phyloP scores from a whole-genome alignment of 192 early-diverging fungal species.

The Chytriomyces sp. region DNA sequence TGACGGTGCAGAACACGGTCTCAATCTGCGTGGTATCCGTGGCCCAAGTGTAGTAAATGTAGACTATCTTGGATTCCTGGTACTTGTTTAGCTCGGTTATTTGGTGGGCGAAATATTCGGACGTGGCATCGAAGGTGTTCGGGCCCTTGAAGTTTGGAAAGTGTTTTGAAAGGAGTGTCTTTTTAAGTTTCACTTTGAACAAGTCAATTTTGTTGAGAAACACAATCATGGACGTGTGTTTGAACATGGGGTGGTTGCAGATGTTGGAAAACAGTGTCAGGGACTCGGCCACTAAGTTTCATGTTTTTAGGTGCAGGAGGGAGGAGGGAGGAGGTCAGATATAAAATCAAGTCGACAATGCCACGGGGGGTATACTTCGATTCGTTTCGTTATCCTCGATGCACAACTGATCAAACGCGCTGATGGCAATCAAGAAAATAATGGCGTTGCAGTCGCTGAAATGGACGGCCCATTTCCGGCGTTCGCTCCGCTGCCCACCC shows the following conservation, averaged over 20 bases:
- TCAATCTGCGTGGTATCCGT: slow-evolving; percentile 62
- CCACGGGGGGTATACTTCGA: slow-evolving; percentile 36
- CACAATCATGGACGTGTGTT: slow-evolving; percentile 60
- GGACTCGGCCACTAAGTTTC: slow-evolving; percentile 40
- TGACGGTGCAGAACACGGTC: slow-evolving; percentile 44
- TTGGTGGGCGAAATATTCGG: slow-evolving; percentile 48
- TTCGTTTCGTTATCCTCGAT: slow-evolving; percentile 61
- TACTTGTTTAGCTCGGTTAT: slow-evolving; percentile 49
- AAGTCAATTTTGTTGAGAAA: slow-evolving; percentile 72
- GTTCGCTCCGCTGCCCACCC: slow-evolving; percentile 64
- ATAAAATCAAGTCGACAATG: background rate
- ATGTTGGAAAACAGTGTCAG: slow-evolving; percentile 42
- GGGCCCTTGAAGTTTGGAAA: slow-evolving; percentile 61
- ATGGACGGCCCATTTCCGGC: slow-evolving; percentile 69
- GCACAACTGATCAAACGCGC: slow-evolving; percentile 63
- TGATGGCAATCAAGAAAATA: slow-evolving; percentile 66
- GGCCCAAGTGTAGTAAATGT: slow-evolving; percentile 67
- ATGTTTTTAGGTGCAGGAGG: background rate
- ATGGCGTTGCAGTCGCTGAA: slow-evolving; percentile 67
- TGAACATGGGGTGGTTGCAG: slow-evolving; percentile 49
- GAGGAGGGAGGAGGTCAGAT: background rate
- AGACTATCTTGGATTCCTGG: slow-evolving; percentile 51
- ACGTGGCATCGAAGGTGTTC: slow-evolving; percentile 49
- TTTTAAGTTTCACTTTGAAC: slow-evolving; percentile 56
- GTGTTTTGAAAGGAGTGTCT: slow-evolving; percentile 51